A percentile compares a stretch with the other conserved stretches of the same genome.
Evolutionary conservation across 176 grass and related monocot genomes (phyloP).

Genomic region (Alopecurus myosuroides): DNA sequence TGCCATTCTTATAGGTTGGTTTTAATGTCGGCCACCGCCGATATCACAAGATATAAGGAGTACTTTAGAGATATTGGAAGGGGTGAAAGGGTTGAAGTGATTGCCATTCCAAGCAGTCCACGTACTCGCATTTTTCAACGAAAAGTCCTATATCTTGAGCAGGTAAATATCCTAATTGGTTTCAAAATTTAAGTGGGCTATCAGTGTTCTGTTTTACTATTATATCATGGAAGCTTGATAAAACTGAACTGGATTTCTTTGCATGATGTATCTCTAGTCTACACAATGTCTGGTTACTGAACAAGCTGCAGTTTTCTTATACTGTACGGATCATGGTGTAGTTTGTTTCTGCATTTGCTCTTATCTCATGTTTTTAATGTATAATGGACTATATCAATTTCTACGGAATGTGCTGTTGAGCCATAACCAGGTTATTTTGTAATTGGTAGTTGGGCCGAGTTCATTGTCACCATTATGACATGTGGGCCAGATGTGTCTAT

Average conservation of each 20-base stretch:
- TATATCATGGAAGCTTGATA: conserved; percentile 14
- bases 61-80: conserved; percentile 79
- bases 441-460: neutral
- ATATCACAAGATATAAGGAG: conserved; percentile 89
- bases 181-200: neutral
- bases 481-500: neutral
- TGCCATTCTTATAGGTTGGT: conserved; percentile 59
- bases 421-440: neutral
- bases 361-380: neutral
- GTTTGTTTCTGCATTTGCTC: conserved; percentile 16
- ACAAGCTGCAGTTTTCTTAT: neutral
- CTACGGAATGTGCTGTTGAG: neutral
- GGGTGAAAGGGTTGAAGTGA: conserved; percentile 91
- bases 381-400: neutral
- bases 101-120: conserved; percentile 79
- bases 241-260: neutral
- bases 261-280: neutral
- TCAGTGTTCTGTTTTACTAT: neutral
- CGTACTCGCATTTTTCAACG: conserved; percentile 59
- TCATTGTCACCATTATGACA: neutral
- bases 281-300: neutral
- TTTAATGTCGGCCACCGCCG: conserved; percentile 93
- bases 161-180: conserved; percentile 43
- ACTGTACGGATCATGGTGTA: neutral
- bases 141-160: conserved; percentile 84